Conservation (phyloP, 768 basidiomycete genomes). For the Suillus fuscotomentosus region DNA sequence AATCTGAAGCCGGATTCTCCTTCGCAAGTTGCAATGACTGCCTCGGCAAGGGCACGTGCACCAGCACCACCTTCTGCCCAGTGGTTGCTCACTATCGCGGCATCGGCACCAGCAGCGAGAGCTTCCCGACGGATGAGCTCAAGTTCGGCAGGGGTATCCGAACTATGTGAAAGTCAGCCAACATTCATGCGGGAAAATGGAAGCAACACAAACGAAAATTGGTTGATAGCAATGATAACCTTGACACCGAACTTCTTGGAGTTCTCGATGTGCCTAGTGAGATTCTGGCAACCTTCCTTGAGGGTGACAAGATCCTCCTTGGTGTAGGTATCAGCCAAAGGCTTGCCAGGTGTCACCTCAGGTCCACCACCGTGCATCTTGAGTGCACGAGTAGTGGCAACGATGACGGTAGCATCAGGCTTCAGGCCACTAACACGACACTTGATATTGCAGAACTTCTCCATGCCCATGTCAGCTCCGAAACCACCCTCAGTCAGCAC, state of each 20-base stretch:
- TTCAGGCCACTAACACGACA: constrained; percentile 90
- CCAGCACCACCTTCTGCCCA: constrained; percentile 97
- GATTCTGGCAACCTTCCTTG: constrained; percentile 89
- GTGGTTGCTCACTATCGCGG: constrained; percentile 93
- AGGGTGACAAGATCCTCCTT: constrained; percentile 90
- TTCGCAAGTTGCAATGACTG: constrained; percentile 86
- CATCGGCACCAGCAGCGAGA: constrained; percentile 86
- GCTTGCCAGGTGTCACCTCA: constrained; percentile 93
- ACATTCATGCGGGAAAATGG: not conserved
- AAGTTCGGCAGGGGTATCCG: constrained; percentile 89
- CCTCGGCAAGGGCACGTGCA: constrained; percentile 86
- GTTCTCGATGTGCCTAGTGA: constrained; percentile 92
- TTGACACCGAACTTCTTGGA: constrained; percentile 95
- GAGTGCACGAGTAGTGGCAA: constrained; percentile 94
- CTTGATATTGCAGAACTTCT: constrained; percentile 99
- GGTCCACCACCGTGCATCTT: constrained; percentile 99
- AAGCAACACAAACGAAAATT: constrained; percentile 74
- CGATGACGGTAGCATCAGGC: constrained; percentile 93
- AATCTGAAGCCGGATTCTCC: constrained; percentile 84
- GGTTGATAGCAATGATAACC: constrained; percentile 94
- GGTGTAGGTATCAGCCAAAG: constrained; percentile 90
- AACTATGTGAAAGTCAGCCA: constrained; percentile 40
- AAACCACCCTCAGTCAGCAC: constrained; percentile 98
- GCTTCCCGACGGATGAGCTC: constrained; percentile 79
- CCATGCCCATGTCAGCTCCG: constrained; percentile 99